These are phyloP conservation scores for Suhomyces vadensis DNA, from an alignment of 805 yeast genomes.

Conservation along the genomic window DNA sequence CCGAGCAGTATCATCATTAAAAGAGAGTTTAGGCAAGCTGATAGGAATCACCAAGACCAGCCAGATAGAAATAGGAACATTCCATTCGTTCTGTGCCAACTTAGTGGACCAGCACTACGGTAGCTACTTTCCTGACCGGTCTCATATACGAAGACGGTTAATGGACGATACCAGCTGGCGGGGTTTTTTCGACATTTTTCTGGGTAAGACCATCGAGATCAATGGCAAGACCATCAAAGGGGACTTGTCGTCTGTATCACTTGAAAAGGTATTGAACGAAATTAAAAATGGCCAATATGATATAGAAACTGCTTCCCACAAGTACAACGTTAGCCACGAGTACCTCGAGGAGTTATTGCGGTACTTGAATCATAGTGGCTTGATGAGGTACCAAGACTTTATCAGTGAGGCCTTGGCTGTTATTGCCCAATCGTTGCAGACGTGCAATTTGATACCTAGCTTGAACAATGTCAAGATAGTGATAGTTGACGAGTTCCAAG, in stretches of 20 bases:
- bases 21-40: slow-evolving; percentile 27
- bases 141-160: slow-evolving; percentile 24
- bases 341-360: slow-evolving; percentile 28
- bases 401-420: slow-evolving; percentile 32
- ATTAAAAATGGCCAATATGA: slow-evolving; percentile 24
- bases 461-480: slow-evolving; percentile 35
- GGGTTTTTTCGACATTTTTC: slow-evolving; percentile 31
- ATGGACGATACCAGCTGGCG: slow-evolving; percentile 60
- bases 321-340: slow-evolving; percentile 24
- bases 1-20: slow-evolving; percentile 57
- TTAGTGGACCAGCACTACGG: slow-evolving; percentile 42
- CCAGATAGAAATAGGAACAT: slow-evolving; percentile 51
- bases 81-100: slow-evolving; percentile 61
- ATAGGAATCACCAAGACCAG: slow-evolving; percentile 35
- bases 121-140: slow-evolving; percentile 11
- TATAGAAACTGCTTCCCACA: slow-evolving; percentile 23
- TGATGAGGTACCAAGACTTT: slow-evolving; percentile 38
- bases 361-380: slow-evolving; percentile 34
- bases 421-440: slow-evolving; percentile 15
- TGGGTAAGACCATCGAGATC: slow-evolving; percentile 35
- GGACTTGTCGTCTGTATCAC: slow-evolving; percentile 20
- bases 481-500: slow-evolving; percentile 75
- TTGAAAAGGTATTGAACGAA: slow-evolving; percentile 26
- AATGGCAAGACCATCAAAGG: slow-evolving; percentile 26
- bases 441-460: slow-evolving; percentile 20